Evolutionary conservation across 2,329 filamentous ascomycete genomes (phyloP).

Genomic region (Microsporum audouinii): DNA sequence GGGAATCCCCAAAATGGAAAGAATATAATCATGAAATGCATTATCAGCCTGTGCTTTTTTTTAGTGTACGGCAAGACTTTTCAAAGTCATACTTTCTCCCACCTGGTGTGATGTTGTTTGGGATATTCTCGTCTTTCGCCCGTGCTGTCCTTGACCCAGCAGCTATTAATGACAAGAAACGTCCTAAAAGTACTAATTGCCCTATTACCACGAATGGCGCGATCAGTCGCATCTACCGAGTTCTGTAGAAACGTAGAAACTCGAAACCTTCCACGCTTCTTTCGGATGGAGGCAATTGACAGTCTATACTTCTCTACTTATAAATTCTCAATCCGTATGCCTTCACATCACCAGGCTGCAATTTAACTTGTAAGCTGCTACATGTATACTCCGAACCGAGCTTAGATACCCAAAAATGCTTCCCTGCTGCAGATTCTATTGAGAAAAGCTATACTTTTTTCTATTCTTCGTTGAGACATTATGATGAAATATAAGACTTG

Average conservation of each 20-base stretch:
- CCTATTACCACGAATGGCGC: not conserved
- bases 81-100: not conserved
- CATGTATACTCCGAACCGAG: too few relatives aligned
- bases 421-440: too few relatives aligned
- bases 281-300: not conserved
- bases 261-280: not conserved
- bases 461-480: too few relatives aligned
- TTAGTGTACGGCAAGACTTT: conserved; percentile 1
- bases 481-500: too few relatives aligned
- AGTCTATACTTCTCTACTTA: too few relatives aligned
- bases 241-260: not conserved
- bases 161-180: not conserved
- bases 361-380: too few relatives aligned
- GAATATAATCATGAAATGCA: conserved; percentile 5
- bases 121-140: not conserved
- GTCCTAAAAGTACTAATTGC: not conserved
- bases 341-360: too few relatives aligned
- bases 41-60: not conserved
- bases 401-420: too few relatives aligned
- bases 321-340: too few relatives aligned
- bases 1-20: conserved; percentile 2
- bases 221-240: not conserved
- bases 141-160: conserved; percentile 1
- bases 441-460: too few relatives aligned
- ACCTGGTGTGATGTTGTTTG: not conserved